Evolutionary conservation across 371 early-diverging fungal genomes (phyloP).

Genomic region (Saksenaea oblongispora): DNA sequence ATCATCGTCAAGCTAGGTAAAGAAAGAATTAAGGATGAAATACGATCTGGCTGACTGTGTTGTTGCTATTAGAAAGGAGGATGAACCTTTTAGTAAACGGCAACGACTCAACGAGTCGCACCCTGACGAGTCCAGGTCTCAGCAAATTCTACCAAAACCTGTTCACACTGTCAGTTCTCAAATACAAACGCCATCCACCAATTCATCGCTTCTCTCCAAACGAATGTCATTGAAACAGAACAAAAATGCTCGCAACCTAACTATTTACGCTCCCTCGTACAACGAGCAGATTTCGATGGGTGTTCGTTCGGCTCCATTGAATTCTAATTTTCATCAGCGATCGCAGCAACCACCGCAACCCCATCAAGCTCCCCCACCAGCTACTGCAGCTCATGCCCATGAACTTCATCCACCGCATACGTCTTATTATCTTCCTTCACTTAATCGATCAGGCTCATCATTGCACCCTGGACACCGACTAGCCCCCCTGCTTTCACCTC

Average conservation of each 20-base stretch:
- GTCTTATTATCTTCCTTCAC: conserved; percentile 25
- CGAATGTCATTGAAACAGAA: conserved; percentile 28
- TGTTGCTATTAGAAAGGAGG: not conserved
- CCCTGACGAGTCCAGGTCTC: not conserved
- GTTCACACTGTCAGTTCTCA: conserved; percentile 43
- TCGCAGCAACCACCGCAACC: conserved; percentile 25
- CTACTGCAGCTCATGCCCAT: conserved; percentile 12
- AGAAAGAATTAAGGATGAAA: not conserved
- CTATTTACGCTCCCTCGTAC: conserved; percentile 62
- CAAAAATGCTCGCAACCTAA: conserved; percentile 57
- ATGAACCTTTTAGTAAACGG: not conserved
- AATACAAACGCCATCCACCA: conserved; percentile 13
- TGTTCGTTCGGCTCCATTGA: conserved; percentile 60
- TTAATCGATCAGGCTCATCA: conserved; percentile 5
- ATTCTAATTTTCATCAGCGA: conserved; percentile 45
- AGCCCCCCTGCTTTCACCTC: conserved; percentile 33
- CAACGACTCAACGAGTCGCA: conserved; percentile 9
- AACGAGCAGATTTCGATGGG: conserved; percentile 46
- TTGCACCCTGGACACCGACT: conserved; percentile 29
- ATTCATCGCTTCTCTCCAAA: conserved; percentile 29
- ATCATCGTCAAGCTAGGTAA: conserved; percentile 18
- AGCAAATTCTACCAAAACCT: conserved; percentile 33
- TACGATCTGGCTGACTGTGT: not conserved
- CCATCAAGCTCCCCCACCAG: conserved; percentile 25
- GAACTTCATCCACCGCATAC: conserved; percentile 6